These are phyloP conservation scores for Diplodia intermedia DNA, from an alignment of 2,329 filamentous ascomycete species.

Conservation along the genomic window DNA sequence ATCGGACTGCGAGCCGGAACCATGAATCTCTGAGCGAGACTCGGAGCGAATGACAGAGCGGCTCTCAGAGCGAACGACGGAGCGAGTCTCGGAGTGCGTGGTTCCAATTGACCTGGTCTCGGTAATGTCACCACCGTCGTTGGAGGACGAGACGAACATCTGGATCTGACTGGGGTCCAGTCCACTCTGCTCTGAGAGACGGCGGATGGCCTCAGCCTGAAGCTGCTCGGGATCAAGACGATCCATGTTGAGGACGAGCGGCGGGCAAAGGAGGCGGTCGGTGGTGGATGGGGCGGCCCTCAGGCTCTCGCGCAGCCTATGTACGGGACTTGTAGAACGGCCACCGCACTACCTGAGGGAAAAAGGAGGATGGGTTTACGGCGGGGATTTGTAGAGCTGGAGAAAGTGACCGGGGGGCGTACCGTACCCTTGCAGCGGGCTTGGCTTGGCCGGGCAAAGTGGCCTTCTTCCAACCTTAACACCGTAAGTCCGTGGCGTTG, in stretches of 20 bases:
- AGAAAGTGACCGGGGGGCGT: constrained; percentile 17
- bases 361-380: constrained; percentile 19
- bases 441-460: constrained; percentile 9
- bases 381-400: constrained; percentile 15
- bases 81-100: constrained; percentile 16
- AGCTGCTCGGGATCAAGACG: constrained; percentile 24
- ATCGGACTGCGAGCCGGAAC: constrained; percentile 8
- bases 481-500: constrained; percentile 21
- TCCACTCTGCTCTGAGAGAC: constrained; percentile 11
- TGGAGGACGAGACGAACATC: not conserved
- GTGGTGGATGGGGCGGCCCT: constrained; percentile 4
- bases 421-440: constrained; percentile 19
- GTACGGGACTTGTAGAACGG: not conserved
- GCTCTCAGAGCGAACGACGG: constrained; percentile 15
- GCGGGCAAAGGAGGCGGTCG: not conserved
- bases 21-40: constrained; percentile 20
- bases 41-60: constrained; percentile 19
- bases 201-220: constrained; percentile 27
- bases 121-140: constrained; percentile 8
- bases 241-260: constrained; percentile 21
- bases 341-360: constrained; percentile 9
- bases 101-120: constrained; percentile 11
- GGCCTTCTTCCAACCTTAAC: constrained; percentile 13
- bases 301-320: constrained; percentile 18
- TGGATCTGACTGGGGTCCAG: constrained; percentile 12